Evolutionary conservation across 2,329 filamentous ascomycete genomes (phyloP).

Genomic region (Juglanconis oblonga): DNA sequence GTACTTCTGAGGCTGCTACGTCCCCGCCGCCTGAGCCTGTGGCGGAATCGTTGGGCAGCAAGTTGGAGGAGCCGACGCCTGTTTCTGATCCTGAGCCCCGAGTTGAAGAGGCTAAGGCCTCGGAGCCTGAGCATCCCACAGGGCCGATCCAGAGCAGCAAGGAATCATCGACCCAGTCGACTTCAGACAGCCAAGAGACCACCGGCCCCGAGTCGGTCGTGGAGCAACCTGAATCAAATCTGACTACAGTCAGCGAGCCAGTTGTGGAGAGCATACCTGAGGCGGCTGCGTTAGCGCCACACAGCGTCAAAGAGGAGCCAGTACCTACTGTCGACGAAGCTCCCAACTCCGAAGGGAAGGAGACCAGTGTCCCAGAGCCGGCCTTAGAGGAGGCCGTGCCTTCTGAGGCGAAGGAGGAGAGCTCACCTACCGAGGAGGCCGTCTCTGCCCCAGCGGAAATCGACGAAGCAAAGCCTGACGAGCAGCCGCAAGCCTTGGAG

Average conservation of each 20-base stretch:
- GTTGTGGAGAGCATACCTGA: conserved; percentile 1
- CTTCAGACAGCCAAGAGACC: background rate
- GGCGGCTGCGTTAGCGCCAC: background rate
- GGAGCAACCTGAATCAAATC: background rate
- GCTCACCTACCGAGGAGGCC: conserved; percentile 2
- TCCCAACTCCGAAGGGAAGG: background rate
- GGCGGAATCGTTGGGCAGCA: background rate
- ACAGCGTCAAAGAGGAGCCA: background rate
- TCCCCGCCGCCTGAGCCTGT: conserved; percentile 11
- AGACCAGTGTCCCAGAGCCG: background rate
- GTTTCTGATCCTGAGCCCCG: background rate
- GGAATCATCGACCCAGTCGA: background rate
- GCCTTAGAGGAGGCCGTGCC: background rate
- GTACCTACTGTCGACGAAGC: background rate
- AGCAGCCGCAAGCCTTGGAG: background rate
- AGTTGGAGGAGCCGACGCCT: background rate
- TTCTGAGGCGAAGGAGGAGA: background rate
- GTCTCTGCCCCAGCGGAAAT: background rate
- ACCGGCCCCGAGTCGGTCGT: background rate
- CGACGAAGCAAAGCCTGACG: background rate
- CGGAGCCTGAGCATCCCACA: background rate
- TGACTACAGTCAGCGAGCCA: background rate
- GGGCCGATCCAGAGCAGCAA: background rate
- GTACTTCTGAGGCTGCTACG: background rate
- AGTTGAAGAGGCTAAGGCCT: background rate